These are phyloP conservation scores for Laetiporus sulphureus DNA, from an alignment of 1,284 basidiomycete species.

Conservation along the genomic window DNA sequence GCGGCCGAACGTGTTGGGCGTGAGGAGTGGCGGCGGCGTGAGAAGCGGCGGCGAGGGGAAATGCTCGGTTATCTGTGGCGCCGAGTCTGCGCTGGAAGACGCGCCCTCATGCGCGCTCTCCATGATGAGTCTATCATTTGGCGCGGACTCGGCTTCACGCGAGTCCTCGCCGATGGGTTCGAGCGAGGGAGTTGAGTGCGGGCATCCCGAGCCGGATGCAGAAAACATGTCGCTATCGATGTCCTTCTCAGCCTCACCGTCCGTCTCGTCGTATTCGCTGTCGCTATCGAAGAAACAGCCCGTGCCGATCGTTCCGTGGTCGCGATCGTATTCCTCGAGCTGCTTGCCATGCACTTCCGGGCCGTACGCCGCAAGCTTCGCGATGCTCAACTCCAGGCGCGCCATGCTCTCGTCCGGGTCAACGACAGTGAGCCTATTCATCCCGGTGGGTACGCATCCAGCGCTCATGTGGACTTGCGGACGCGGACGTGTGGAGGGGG, in stretches of 20 bases:
- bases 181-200: background rate
- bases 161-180: background rate
- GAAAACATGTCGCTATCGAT: too few relatives aligned
- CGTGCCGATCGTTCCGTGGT: too few relatives aligned
- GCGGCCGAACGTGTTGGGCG: constrained; percentile 1
- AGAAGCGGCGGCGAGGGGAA: too few relatives aligned
- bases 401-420: constrained; percentile 17
- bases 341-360: background rate
- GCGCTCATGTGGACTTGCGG: too few relatives aligned
- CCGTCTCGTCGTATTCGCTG: constrained; percentile 1
- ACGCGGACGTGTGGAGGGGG: constrained; percentile 4
- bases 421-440: constrained; percentile 12
- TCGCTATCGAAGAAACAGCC: constrained; percentile 3
- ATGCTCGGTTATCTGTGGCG: too few relatives aligned
- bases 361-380: constrained; percentile 13
- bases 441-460: too few relatives aligned
- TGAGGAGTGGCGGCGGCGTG: constrained; percentile 1
- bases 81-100: too few relatives aligned
- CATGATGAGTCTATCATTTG: too few relatives aligned
- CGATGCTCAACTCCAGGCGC: constrained; percentile 13
- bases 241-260: background rate
- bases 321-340: too few relatives aligned
- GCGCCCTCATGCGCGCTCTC: too few relatives aligned
- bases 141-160: background rate
- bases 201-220: background rate